Base-by-base conservation (phyloP, 2,329 filamentous ascomycete genomes). In the Scedosporium aurantiacum region DNA sequence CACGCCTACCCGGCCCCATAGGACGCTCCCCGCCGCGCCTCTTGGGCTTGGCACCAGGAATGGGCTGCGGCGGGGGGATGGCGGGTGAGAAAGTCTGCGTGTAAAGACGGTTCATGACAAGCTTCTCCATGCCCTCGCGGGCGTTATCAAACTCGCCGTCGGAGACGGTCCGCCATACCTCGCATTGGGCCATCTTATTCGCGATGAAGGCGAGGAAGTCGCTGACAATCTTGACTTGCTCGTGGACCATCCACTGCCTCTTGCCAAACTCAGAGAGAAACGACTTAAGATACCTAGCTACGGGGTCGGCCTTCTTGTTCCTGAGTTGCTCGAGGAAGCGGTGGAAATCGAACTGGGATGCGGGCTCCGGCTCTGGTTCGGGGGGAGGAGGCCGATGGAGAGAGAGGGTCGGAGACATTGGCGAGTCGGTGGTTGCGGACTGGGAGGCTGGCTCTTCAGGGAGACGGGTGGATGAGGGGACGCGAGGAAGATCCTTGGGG, bases 171-270 rank as follows among this genome's bases (percentile, higher is more conserved):
- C 90, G 85, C 94, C 94, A 99, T 2, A 99, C 91, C 64, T 99
- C 94, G 70, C 94, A 99, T 65, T 91, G 83, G 14, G 88, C 91
- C 95, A 99, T 99, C 77, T 97, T 97, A 75, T 96, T 96, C 60
- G 90, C 89, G 65, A 99, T 99, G 69, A 99, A 99, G 54, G 91
- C 86, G 57, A 99, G 78, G 67, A 99, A 99, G 72, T 99, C 95
- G 66, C 90, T 86, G 64, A 99, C 96, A 64, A 99, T 97, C 76
- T 99, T 99, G 71, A 97, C 94, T 73, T 99, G 94, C 75, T 99
- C 94, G 71, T 99, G 94, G 5, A 97, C 94, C 90, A 96, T 96
- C 94, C 94, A 99, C 74, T 97, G 94, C 67, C 92, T 90, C 77
- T 97, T 99, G 41, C 86, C 90, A 74, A 99, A 99, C 72, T 99